Evolutionary conservation across 805 yeast genomes (phyloP), one percentile per base, ranked within the genome.

Genomic region (Schizosaccharomyces osmophilus): DNA sequence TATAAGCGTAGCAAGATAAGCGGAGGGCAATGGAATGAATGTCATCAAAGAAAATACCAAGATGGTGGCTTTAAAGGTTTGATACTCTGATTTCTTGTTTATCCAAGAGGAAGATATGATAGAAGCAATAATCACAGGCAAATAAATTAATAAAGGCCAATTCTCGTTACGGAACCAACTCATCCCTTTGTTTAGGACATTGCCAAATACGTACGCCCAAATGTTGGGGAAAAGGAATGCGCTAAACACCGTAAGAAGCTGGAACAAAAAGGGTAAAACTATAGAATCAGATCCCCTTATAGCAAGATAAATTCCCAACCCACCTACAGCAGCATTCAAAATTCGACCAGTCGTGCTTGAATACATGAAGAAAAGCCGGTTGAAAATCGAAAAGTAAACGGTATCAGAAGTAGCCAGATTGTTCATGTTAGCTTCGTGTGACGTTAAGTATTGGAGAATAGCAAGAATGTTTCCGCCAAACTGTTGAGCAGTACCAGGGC

Each of bases 141-240:
- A 22, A 17, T 57, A 57, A 41, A 57, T 57, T 1, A 57, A 22
- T 36, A 57, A 57, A 4, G 60, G 60, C 42, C 26, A 41, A 22
- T 9, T 19, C 42, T 57, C 60, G 22, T 57, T 57, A 19, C 42
- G 39, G 60, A 57, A 57, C 60, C 60, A 57, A 36, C 43, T 57
- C 60, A 57, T 57, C 4, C 60, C 39, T 22, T 11, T n/a, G 26
- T 57, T 48, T 5, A 57, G 48, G 43, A 57, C 60, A 32, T 36
- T 57, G 43, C 60, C 42, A 19, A 32, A n/a, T 17, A 39, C 19
- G 60, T 13, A 57, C 6, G 48, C 48, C 60, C 43, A 57, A 9
- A 41, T 9, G 42, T 57, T 36, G 9, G 24, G 31, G n/a, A 57
- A 32, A 9, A 57, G 6, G n/a, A 36, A 39, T 9, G 36, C 26